Base-by-base conservation (phyloP, 2,329 filamentous ascomycete species). In the Xylaria sp. region DNA sequence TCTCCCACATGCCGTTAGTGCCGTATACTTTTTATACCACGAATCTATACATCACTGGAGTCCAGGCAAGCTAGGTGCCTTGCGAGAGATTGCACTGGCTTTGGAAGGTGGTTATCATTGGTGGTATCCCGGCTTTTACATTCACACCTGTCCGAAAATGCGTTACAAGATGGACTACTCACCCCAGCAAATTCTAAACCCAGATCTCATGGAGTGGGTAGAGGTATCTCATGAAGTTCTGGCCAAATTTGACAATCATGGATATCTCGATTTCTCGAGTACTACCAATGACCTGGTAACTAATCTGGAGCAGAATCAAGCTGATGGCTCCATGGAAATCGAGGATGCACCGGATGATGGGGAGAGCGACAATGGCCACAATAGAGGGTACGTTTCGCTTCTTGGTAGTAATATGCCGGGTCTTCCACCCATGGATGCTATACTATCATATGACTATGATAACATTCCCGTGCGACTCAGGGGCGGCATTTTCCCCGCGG, bases 51-150 rank as follows among this genome's bases (percentile, higher is more conserved):
- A 92, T 73, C 84, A 85, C 65, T 90, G 88, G 80, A 86, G 86
- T 27, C 91, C 93, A 35, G 93, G 93, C 0, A 96, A 95, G 79
- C 80, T 95, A 5, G 90, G 91, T 42, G 93, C 92, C 1, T 78
- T 95, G 69, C 83, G 90, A 69, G 93, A 96, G 79, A 91, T 93
- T 69, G 84, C 89, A 0, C 79, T 96, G 32, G 91, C 92, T 0
- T 81, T 85, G 2, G 92, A 95, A 75, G 84, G 83, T 5, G 90
- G 88, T 0, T 94, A 94, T 74, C 82, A 86, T 51, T 93, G 88
- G 84, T 96, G 93, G 86, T 96, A 95, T 80, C 91, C 86, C 5
- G 90, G 93, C 5, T 95, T 90, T 79, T 96, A 95, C 75, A 95
- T 96, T 68, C 92, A 94, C 78, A 89, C 83, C 63, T 95, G 92